phyloP scores from a whole-genome alignment of 306 rosid species.

The Quercus engelmannii region DNA sequence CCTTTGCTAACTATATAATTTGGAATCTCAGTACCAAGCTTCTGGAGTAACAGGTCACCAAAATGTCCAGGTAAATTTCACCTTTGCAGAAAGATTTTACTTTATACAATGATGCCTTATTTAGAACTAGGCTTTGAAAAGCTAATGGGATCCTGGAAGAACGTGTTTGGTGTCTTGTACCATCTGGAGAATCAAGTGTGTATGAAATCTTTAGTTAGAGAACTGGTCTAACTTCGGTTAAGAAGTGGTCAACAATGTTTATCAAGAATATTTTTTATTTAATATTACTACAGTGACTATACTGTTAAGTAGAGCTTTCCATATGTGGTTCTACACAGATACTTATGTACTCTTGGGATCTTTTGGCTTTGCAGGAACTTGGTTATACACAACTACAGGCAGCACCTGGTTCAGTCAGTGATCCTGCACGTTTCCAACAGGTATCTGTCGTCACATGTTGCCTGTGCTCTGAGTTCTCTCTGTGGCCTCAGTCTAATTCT shows the following conservation, averaged over 20 bases:
- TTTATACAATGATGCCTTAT: no score
- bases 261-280: no score
- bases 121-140: no score
- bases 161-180: no score
- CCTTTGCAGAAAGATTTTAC: neutral
- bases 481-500: slow-evolving; percentile 6
- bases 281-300: neutral
- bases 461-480: neutral
- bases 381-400: slow-evolving; percentile 51
- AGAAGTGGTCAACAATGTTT: neutral
- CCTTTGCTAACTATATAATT: slow-evolving; percentile 19
- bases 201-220: neutral
- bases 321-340: neutral
- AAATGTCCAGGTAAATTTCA: slow-evolving; percentile 55
- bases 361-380: slow-evolving; percentile 40
- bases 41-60: slow-evolving; percentile 59
- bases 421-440: slow-evolving; percentile 56
- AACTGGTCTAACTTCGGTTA: neutral
- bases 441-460: slow-evolving; percentile 15
- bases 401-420: slow-evolving; percentile 33
- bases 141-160: no score
- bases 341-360: neutral
- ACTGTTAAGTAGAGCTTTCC: neutral
- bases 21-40: slow-evolving; percentile 53
- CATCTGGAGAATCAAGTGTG: no score